A percentile compares a stretch with the other conserved stretches of the same genome.
Conservation (phyloP, 2,329 filamentous ascomycete genomes). For the Bipolaris victoriae region DNA sequence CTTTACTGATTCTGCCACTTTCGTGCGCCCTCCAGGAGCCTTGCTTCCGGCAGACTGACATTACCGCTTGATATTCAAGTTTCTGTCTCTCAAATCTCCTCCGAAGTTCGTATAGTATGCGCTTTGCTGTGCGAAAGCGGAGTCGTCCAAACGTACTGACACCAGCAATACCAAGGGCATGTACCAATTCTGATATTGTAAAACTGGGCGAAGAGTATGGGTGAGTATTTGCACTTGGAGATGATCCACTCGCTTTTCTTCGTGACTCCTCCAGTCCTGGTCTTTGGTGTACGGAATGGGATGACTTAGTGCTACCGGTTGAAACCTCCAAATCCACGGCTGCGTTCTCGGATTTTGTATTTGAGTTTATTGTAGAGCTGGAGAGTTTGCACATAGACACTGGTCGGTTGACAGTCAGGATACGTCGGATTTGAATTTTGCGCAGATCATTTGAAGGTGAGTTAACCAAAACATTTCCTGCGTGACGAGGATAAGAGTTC, state of each 20-base stretch:
- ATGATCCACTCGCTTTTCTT: not conserved
- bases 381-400: not conserved
- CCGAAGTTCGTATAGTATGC: slow-evolving; percentile 1
- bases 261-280: not conserved
- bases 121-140: slow-evolving; percentile 9
- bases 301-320: not conserved
- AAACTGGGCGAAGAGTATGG: slow-evolving; percentile 4
- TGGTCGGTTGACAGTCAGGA: not conserved
- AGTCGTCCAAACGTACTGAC: slow-evolving; percentile 1
- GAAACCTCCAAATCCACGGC: not conserved
- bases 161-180: slow-evolving; percentile 1
- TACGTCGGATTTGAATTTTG: not conserved
- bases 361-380: not conserved
- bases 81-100: not conserved
- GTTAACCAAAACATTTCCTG: not conserved
- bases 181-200: slow-evolving; percentile 2
- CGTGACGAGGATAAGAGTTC: not conserved
- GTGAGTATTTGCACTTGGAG: not conserved
- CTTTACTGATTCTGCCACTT: not conserved
- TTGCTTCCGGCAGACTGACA: not conserved
- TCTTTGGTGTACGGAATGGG: not conserved
- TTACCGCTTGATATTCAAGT: not conserved
- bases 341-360: not conserved
- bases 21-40: not conserved
- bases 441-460: not conserved